These are phyloP conservation scores for Penicillium samsonianum DNA, from an alignment of 495 filamentous ascomycete genomes.

Conservation along the genomic window DNA sequence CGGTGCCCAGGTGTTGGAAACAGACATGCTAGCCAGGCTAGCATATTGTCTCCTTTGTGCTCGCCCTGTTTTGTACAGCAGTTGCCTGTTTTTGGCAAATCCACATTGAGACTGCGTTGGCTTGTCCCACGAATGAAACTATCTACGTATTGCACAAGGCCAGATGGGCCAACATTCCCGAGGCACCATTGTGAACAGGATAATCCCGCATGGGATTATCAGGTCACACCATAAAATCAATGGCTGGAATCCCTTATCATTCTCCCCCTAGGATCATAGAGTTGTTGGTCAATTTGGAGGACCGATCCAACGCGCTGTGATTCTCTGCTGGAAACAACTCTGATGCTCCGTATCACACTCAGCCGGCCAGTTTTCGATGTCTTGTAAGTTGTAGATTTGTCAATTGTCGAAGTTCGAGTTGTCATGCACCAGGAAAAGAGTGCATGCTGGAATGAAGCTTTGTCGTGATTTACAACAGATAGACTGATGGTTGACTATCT, in stretches of 20 bases:
- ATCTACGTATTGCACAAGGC: slow-evolving; percentile 35
- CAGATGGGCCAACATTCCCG: slow-evolving; percentile 12
- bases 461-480: slow-evolving; percentile 23
- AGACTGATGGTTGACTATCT: slow-evolving; percentile 8
- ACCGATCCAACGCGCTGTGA: not conserved
- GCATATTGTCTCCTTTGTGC: slow-evolving; percentile 1
- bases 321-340: not conserved
- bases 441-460: not conserved
- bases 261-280: not conserved
- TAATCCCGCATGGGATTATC: slow-evolving; percentile 5
- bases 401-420: not conserved
- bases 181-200: slow-evolving; percentile 3
- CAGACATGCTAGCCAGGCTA: slow-evolving; percentile 1
- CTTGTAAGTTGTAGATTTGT: not conserved
- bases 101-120: slow-evolving; percentile 8
- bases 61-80: slow-evolving; percentile 6
- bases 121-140: slow-evolving; percentile 21
- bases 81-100: slow-evolving; percentile 11
- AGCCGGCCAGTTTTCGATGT: not conserved
- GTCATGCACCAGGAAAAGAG: not conserved
- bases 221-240: slow-evolving; percentile 7
- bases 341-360: slow-evolving; percentile 1
- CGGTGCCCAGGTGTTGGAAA: not conserved
- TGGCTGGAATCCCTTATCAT: not conserved
- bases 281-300: not conserved